A percentile compares a stretch with the other conserved stretches of the same genome.
phyloP scores from a whole-genome alignment of 2,329 filamentous ascomycete genomes.

The Xylariaceae sp. region DNA sequence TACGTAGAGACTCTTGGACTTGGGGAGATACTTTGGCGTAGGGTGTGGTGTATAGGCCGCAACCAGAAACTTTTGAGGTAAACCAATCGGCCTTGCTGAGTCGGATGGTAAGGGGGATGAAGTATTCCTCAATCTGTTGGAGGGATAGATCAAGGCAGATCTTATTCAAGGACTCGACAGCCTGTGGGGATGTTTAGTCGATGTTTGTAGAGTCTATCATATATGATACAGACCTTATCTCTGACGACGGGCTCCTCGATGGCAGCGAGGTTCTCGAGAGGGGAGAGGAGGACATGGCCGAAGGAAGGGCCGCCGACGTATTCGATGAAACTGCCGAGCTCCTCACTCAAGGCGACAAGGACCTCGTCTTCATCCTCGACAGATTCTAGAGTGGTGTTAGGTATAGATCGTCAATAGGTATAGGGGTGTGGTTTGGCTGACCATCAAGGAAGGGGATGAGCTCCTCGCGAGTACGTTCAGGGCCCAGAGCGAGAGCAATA shows the following conservation, averaged over 20 bases:
- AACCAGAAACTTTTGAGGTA: slow-evolving; percentile 97
- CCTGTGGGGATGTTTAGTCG: slow-evolving; percentile 48
- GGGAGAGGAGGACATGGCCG: slow-evolving; percentile 93
- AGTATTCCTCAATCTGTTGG: slow-evolving; percentile 93
- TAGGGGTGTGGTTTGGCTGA: slow-evolving; percentile 47
- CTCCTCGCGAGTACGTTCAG: slow-evolving; percentile 96
- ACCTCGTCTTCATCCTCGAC: slow-evolving; percentile 99
- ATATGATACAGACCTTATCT: slow-evolving; percentile 93
- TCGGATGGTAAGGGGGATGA: slow-evolving; percentile 91
- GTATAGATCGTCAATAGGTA: slow-evolving; percentile 13
- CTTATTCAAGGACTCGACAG: slow-evolving; percentile 98
- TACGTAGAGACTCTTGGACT: slow-evolving; percentile 86
- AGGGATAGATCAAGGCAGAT: slow-evolving; percentile 90
- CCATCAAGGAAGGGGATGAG: slow-evolving; percentile 98
- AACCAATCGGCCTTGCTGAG: slow-evolving; percentile 99
- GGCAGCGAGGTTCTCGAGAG: slow-evolving; percentile 93
- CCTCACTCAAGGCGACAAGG: slow-evolving; percentile 91
- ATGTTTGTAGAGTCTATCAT: slow-evolving; percentile 12
- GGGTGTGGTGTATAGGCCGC: slow-evolving; percentile 87
- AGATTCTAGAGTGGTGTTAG: slow-evolving; percentile 64
- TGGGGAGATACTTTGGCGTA: slow-evolving; percentile 85
- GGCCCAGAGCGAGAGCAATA: slow-evolving; percentile 91
- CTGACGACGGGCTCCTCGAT: slow-evolving; percentile 97
- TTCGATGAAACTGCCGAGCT: slow-evolving; percentile 94
- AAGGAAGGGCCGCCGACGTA: slow-evolving; percentile 93